Conservation (phyloP, 345 rosid species). For the Barbarea vulgaris region DNA sequence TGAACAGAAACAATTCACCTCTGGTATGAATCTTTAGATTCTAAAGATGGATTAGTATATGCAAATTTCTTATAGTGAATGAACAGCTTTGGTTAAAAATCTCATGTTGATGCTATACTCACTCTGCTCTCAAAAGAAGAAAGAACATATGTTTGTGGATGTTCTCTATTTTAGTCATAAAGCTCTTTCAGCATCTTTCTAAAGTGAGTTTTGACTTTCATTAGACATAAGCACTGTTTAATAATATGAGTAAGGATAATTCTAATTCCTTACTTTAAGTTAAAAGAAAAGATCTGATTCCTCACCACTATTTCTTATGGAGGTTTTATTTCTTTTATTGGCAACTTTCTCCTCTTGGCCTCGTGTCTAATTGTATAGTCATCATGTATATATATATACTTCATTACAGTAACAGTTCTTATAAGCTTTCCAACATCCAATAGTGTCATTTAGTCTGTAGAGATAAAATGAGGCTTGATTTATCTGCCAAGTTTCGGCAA, state of each 20-base stretch:
- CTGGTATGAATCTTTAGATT: conserved; percentile 30
- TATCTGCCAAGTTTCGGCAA: conserved; percentile 56
- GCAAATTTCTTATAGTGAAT: conserved; percentile 23
- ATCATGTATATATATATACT: conserved; percentile 24
- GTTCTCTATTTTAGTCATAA: conserved; percentile 36
- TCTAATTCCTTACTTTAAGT: conserved; percentile 37
- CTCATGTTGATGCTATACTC: conserved; percentile 29
- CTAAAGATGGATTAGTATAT: conserved; percentile 9
- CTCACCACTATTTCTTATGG: conserved; percentile 26
- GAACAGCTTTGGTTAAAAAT: conserved; percentile 22
- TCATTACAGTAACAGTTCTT: conserved; percentile 23
- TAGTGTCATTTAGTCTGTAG: conserved; percentile 28
- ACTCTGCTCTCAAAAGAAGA: conserved; percentile 22
- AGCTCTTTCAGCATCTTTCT: conserved; percentile 33
- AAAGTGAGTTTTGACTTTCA: conserved; percentile 43
- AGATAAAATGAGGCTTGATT: conserved; percentile 54
- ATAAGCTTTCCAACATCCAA: conserved; percentile 18
- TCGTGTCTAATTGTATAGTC: conserved; percentile 17
- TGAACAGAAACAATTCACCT: conserved; percentile 26
- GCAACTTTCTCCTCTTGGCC: conserved; percentile 38
- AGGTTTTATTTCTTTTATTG: conserved; percentile 39
- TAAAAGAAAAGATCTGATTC: conserved; percentile 40
- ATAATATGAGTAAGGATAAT: conserved; percentile 36
- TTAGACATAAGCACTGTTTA: conserved; percentile 23
- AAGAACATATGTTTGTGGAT: conserved; percentile 31